Evolutionary conservation across 1,284 basidiomycete genomes (phyloP).

Genomic region (Ustilago cynodontis): DNA sequence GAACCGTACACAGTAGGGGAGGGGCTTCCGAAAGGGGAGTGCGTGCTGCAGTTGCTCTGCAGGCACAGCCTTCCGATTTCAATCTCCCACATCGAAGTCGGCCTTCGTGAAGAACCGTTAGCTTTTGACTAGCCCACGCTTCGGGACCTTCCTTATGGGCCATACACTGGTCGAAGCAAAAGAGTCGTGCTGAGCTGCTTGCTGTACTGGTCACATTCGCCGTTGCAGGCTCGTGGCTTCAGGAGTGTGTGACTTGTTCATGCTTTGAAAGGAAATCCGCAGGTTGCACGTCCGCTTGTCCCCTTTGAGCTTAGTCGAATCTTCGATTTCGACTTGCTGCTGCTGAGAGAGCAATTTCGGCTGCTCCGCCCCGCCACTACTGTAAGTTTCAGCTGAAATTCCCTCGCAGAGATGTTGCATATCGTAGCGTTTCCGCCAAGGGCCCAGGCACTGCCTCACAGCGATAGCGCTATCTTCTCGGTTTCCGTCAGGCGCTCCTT

Average conservation of each 20-base stretch:
- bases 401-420: neutral
- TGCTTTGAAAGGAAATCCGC: neutral
- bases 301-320: neutral
- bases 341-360: neutral
- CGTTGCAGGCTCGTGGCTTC: too few relatives aligned
- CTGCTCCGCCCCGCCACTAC: slow-evolving; percentile 16
- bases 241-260: slow-evolving; percentile 11
- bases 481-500: neutral
- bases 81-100: neutral
- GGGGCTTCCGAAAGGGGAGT: slow-evolving; percentile 4
- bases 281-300: slow-evolving; percentile 12
- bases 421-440: neutral
- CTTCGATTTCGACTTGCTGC: neutral
- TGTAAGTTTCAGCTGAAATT: neutral
- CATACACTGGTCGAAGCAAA: too few relatives aligned
- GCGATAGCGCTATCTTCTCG: neutral
- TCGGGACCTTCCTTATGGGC: too few relatives aligned
- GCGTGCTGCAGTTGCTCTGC: slow-evolving; percentile 5
- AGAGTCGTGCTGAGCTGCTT: too few relatives aligned
- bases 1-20: slow-evolving; percentile 9
- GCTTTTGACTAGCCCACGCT: neutral
- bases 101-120: neutral
- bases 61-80: slow-evolving; percentile 31
- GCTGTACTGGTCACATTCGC: too few relatives aligned
- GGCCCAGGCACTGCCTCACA: neutral